Evolutionary conservation across 2,329 filamentous ascomycete genomes (phyloP), one percentile per base, ranked within the genome.

Genomic region (Pyricularia pennisetigena): DNA sequence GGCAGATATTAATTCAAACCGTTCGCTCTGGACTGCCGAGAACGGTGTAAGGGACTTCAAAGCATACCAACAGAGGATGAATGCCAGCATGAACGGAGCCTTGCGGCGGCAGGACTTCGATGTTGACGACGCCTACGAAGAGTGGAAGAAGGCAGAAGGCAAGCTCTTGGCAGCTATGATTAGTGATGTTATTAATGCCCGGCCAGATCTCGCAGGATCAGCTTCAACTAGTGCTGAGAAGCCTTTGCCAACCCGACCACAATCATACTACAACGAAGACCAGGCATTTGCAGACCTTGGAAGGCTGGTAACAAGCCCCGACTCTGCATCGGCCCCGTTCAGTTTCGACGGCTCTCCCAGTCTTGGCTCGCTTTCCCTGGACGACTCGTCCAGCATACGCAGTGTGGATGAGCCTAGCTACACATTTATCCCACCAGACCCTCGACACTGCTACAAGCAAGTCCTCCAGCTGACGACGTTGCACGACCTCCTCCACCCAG

Each of bases 101-200:
- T 79, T 99, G 65, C 88, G 89, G 69, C 90, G 86, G 72, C 88
- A 93, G 65, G 94, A 99, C 77, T 99, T 99, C 77, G 93, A 97
- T 70, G 79, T 91, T 23, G 93, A 97, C 68, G 93, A 97, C 70
- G 90, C 90, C 3, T 99, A 94, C 76, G 88, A 94, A 71, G 83
- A 87, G 62, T 99, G 95, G 95, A 96, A 93, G 77, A 94, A 92
- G 75, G 86, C 88, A n/a, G 95, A 99, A 77, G 86, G 86, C 3
- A 90, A 91, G 14, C 92, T 97, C 73, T 81, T 99, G 61, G 95
- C 93, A 6, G 91, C 95, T 73, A 93, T 98, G 88, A 95, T 99
- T 84, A 84, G 97, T 73, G 91, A 94, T 54, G 92, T 99, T 71
- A 82, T 98, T 59, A 93, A 91, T 70, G 90, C 90, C 6, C 93